A percentile compares a stretch with the other conserved stretches of the same genome.
phyloP scores from a whole-genome alignment of 1,139 yeast genomes.

The Scheffersomyces insectosa region DNA sequence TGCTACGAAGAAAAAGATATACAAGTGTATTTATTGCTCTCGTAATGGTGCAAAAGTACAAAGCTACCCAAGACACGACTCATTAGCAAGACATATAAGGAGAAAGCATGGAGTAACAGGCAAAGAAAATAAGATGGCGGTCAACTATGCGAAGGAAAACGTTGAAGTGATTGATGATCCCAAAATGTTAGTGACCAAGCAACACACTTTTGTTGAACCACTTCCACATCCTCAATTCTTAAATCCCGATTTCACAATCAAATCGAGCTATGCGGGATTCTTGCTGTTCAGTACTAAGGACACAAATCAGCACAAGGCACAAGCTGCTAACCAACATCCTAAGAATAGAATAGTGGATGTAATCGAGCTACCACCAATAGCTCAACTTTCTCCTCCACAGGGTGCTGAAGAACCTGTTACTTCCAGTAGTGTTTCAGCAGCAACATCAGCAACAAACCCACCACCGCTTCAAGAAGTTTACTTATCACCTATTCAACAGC shows the following conservation, averaged over 20 bases:
- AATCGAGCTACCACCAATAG: constrained; percentile 10
- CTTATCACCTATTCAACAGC: too few relatives aligned
- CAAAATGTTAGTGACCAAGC: constrained; percentile 11
- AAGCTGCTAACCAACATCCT: constrained; percentile 3
- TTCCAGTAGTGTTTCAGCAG: too few relatives aligned
- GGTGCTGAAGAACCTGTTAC: too few relatives aligned
- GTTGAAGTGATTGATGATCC: constrained; percentile 41
- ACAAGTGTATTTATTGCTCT: constrained; percentile 46
- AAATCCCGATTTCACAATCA: constrained; percentile 30
- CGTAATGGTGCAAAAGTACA: constrained; percentile 38
- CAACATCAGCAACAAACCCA: too few relatives aligned
- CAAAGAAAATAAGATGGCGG: constrained; percentile 48
- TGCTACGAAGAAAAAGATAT: constrained; percentile 46
- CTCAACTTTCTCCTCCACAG: neutral
- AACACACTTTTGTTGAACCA: constrained; percentile 21
- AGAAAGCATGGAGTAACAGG: constrained; percentile 51
- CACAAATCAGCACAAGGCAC: constrained; percentile 4
- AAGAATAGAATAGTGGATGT: constrained; percentile 12
- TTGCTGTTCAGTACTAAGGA: constrained; percentile 27
- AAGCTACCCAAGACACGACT: constrained; percentile 49
- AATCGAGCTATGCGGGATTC: constrained; percentile 34
- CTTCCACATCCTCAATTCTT: constrained; percentile 35
- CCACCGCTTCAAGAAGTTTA: too few relatives aligned
- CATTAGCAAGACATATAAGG: constrained; percentile 47
- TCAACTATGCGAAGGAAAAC: constrained; percentile 48